Evolutionary conservation across 768 basidiomycete genomes (phyloP).

Genomic region (Rhodotorula babjevae): DNA sequence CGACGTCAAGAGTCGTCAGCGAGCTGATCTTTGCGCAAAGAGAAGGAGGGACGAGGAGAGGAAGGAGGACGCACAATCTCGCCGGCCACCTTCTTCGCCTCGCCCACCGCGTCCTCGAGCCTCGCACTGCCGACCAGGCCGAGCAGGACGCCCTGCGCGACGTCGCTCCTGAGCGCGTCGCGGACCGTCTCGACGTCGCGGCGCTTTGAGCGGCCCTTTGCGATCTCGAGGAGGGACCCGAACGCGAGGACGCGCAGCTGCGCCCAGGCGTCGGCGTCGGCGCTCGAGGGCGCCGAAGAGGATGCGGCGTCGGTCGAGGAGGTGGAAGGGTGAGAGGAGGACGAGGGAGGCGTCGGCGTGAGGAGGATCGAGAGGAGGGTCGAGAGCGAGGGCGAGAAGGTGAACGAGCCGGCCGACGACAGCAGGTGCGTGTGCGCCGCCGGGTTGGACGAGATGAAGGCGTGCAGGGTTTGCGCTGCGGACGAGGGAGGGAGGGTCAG

Average conservation of each 20-base stretch:
- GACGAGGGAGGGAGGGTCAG: background rate
- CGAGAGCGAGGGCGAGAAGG: conserved; percentile 27
- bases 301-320: background rate
- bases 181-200: conserved; percentile 22
- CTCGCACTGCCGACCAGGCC: conserved; percentile 5
- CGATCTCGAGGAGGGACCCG: conserved; percentile 31
- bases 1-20: too few relatives aligned
- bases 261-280: conserved; percentile 6
- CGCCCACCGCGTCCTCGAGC: background rate
- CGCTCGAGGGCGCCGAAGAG: too few relatives aligned
- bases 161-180: conserved; percentile 5
- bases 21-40: too few relatives aligned
- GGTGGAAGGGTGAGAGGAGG: background rate
- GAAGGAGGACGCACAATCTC: conserved; percentile 17
- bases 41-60: background rate
- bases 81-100: background rate
- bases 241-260: conserved; percentile 34
- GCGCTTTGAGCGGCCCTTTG: conserved; percentile 26
- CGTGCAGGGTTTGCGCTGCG: conserved; percentile 34
- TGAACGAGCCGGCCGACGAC: conserved; percentile 2
- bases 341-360: conserved; percentile 1
- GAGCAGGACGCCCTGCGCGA: conserved; percentile 11
- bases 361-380: conserved; percentile 30
- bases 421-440: conserved; percentile 24
- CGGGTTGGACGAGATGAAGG: conserved; percentile 31